Evolutionary conservation across 768 basidiomycete species (phyloP).

Genomic region (Rhizopogon vinicolor): DNA sequence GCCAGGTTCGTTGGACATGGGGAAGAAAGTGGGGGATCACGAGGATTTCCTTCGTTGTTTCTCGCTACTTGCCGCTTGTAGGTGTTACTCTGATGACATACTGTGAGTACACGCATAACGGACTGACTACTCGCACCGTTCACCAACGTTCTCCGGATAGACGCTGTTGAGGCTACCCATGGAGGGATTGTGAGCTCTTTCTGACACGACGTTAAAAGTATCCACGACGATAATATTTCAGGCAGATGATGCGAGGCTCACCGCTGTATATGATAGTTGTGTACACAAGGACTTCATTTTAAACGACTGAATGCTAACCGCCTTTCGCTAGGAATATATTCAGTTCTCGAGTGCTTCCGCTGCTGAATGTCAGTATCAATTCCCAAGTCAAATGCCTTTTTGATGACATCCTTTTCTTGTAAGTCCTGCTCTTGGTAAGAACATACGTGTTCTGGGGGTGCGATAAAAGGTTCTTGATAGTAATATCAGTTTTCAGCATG

Average conservation of each 20-base stretch:
- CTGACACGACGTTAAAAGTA: background rate
- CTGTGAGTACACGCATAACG: background rate
- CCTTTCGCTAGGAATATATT: background rate
- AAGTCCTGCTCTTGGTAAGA: background rate
- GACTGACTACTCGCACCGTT: background rate
- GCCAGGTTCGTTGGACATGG: background rate
- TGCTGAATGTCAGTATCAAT: background rate
- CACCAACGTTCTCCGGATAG: background rate
- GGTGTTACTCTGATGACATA: background rate
- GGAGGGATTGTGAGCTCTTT: background rate
- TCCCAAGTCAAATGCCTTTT: background rate
- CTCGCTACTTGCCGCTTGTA: background rate
- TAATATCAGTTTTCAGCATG: background rate
- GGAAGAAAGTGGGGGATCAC: background rate
- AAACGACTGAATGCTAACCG: background rate
- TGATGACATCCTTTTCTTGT: background rate
- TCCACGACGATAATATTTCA: background rate
- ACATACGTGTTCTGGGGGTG: background rate
- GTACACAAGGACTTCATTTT: background rate
- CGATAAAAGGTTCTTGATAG: background rate
- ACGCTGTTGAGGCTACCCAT: background rate
- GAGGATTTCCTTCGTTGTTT: background rate
- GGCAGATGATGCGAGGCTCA: background rate
- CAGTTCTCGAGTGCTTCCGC: background rate
- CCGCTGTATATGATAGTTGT: background rate